Conservation (phyloP, 2,329 filamentous ascomycete species). For the Aspergillus unguis region DNA sequence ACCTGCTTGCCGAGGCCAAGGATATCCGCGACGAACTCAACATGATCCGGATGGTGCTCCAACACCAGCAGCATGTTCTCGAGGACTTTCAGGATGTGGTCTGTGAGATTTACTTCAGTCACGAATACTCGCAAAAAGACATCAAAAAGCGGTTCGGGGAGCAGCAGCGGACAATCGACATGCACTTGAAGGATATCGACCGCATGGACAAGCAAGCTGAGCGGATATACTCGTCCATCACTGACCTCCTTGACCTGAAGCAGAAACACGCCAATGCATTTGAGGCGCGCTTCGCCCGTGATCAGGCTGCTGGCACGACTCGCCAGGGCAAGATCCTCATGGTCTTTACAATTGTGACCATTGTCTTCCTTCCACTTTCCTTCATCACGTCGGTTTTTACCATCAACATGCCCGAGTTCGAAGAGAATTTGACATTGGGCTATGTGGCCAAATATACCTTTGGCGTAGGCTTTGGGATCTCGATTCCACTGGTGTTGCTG, state of each 20-base stretch:
- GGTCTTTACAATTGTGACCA: slow-evolving; percentile 59
- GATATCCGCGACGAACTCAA: slow-evolving; percentile 2
- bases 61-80: slow-evolving; percentile 38
- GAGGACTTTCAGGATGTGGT: slow-evolving; percentile 35
- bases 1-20: neutral
- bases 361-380: slow-evolving; percentile 54
- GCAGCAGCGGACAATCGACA: slow-evolving; percentile 56
- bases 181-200: slow-evolving; percentile 58
- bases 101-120: slow-evolving; percentile 33
- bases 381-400: slow-evolving; percentile 58
- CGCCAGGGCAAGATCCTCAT: slow-evolving; percentile 56
- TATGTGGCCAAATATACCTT: slow-evolving; percentile 58
- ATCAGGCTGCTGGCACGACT: slow-evolving; percentile 61
- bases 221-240: slow-evolving; percentile 58
- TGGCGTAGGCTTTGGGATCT: slow-evolving; percentile 54
- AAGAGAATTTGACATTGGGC: slow-evolving; percentile 40
- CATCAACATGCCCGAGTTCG: slow-evolving; percentile 52
- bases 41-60: slow-evolving; percentile 23
- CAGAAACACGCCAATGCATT: slow-evolving; percentile 68
- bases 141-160: slow-evolving; percentile 56
- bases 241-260: slow-evolving; percentile 63
- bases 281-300: slow-evolving; percentile 57
- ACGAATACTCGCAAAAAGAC: slow-evolving; percentile 42
- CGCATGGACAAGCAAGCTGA: slow-evolving; percentile 63
- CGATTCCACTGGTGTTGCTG: slow-evolving; percentile 49